Conservation (phyloP, 2,329 filamentous ascomycete genomes). For the Acarospora socialis region DNA sequence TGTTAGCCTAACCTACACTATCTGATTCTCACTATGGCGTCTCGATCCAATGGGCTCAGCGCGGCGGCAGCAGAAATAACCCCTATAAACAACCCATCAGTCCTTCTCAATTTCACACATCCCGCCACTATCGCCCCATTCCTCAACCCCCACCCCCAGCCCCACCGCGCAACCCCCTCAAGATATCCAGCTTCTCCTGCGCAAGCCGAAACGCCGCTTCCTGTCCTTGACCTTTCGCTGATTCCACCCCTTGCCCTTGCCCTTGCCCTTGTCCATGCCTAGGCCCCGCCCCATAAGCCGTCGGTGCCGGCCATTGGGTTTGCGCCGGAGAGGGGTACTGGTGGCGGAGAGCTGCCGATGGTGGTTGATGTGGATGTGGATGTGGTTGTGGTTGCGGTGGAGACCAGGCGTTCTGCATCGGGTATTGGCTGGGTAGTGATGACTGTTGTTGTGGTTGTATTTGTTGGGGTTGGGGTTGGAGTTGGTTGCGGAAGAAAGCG, state of each 20-base stretch:
- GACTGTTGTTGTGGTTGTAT: not conserved
- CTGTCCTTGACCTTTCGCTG: not conserved
- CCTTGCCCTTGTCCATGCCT: too few relatives aligned
- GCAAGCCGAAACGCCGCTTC: constrained; percentile 10
- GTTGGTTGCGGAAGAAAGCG: constrained; percentile 39
- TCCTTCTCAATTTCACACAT: too few relatives aligned
- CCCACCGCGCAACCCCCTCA: constrained; percentile 5
- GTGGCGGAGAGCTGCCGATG: too few relatives aligned
- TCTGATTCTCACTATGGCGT: too few relatives aligned
- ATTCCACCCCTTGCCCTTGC: not conserved
- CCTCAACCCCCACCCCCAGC: not conserved
- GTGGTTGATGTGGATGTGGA: not conserved
- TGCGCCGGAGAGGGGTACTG: too few relatives aligned
- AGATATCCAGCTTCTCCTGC: constrained; percentile 10
- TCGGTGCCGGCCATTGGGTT: too few relatives aligned
- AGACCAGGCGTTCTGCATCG: not conserved
- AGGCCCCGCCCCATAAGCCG: too few relatives aligned
- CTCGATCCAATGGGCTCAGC: too few relatives aligned
- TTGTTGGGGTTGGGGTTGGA: not conserved
- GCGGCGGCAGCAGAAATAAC: too few relatives aligned
- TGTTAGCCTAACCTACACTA: too few relatives aligned
- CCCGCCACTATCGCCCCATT: too few relatives aligned
- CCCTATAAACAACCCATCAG: too few relatives aligned
- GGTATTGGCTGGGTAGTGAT: not conserved
- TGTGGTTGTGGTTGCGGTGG: not conserved